Evolutionary conservation across 345 rosid genomes (phyloP).

Genomic region (Ailanthus altissimus): DNA sequence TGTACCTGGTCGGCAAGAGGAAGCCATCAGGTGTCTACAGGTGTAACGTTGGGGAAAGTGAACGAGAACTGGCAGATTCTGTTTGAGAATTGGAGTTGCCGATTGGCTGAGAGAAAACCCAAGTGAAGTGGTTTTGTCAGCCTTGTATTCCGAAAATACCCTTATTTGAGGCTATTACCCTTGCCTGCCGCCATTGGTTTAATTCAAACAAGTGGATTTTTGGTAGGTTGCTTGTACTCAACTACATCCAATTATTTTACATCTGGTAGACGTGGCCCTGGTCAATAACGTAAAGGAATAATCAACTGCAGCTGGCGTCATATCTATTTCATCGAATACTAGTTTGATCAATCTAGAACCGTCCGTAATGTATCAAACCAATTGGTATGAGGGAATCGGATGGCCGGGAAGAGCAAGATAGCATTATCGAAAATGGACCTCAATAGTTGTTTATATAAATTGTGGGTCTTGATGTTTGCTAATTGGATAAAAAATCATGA

Average conservation of each 20-base stretch:
- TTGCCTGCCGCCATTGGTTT: slow-evolving; percentile 26
- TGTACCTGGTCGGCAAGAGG: slow-evolving; percentile 7
- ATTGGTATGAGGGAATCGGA: neutral
- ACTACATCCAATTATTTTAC: slow-evolving; percentile 22
- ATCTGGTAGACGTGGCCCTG: slow-evolving; percentile 11
- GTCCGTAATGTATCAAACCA: neutral
- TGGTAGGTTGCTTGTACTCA: slow-evolving; percentile 38
- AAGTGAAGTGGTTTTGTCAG: neutral
- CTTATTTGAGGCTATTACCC: neutral
- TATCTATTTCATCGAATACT: neutral
- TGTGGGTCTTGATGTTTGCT: neutral
- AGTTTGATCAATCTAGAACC: neutral
- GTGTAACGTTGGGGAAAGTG: slow-evolving; percentile 21
- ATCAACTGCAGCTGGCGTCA: neutral
- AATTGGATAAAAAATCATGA: neutral
- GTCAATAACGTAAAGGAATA: neutral
- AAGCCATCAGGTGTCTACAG: slow-evolving; percentile 35
- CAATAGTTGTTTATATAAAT: neutral
- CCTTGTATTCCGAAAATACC: neutral
- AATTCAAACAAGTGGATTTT: neutral
- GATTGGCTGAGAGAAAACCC: slow-evolving; percentile 16
- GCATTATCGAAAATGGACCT: neutral
- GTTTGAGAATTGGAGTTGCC: neutral
- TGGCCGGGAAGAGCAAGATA: neutral
- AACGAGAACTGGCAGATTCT: neutral